Evolutionary conservation across 768 basidiomycete species (phyloP), one percentile per base, ranked within the genome.

Genomic region (Lentinula aciculospora): DNA sequence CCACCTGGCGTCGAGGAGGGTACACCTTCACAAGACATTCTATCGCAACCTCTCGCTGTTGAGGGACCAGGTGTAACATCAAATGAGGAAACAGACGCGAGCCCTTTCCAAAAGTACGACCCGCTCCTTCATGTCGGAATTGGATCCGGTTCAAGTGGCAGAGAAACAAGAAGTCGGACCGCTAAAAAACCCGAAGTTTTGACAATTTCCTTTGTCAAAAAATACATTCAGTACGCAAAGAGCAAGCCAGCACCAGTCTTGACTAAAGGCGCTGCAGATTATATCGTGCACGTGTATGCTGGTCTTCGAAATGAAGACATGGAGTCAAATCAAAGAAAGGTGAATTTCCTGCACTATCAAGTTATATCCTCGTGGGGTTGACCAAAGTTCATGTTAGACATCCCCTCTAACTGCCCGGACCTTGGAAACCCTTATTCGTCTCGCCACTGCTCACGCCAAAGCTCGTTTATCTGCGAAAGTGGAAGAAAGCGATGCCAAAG

Each of bases 201-300:
- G 58, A 93, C 86, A 64, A 93, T 97, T 60, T 76, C 88, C 4
- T 99, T 99, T 67, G 86, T 99, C 69, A 99, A 99, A 75, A 98
- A 98, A 73, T 98, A 95, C 65, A 89, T 99, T 58, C 96, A 98
- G 72, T 98, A 98, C 65, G 91, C 96, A 42, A 98, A 98, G 74
- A 89, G 84, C 72, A 86, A 88, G 65, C 80, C 86, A 17, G 81
- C 89, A 58, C 97, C 97, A 1, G 84, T 81, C 23, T 74, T 98
- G 62, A 96, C 92, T 6, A 89, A 94, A 68, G 94, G 91, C 39
- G 97, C 97, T 4, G 93, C 95, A 57, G 94, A 97, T 69, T 82
- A 88, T 69, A 98, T 99, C 61, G 90, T 96, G 39, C 83, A 89
- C 48, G 90, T 95, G 36, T 99, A 98, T 71, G 87, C 94, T 48